Evolutionary conservation across 106 monocot genomes (phyloP), one percentile per base, ranked within the genome.

Genomic region (Posidonia australis): DNA sequence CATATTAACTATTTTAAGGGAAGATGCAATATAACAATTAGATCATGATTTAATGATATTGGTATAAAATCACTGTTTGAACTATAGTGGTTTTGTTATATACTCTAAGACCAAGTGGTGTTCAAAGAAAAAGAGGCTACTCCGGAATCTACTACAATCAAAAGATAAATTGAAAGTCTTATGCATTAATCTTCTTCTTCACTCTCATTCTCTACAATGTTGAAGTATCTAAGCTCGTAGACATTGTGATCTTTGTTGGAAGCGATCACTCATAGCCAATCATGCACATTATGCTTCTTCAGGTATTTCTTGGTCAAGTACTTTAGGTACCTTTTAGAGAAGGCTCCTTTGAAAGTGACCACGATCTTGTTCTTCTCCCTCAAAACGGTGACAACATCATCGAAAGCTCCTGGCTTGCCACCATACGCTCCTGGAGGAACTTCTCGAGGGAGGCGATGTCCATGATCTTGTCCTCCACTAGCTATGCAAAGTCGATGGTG

Each of bases 361-460:
- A 68, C 78, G 60, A 90, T 74, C 85, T 85, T 85, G 63, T 25
- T 76, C 77, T 85, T 85, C 3, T 89, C 85, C 13, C 85, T 72
- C 14, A 75, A 43, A 55, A 85, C 71, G n/a, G 77, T 72, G 60
- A 89, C 77, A 19, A 69, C 52, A 44, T 90, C 85, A 1, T 86
- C 86, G 58, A 91, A 60, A 3, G 72, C 79, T 1, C 90, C 90
- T 46, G 90, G 78, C 86, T 85, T 86, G 46, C 90, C 90, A 6
- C 85, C 86, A 90, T 83, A 28, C 90, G 77, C 63, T 90, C 90
- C 76, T 86, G 90, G 11, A 90, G 89, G 62, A 90, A 90, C 72
- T 90, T 90, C 82, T 90, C 89, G 48, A 90, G 78, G 54, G 85
- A n/a, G n/a, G n/a, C n/a, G n/a, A n/a, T n/a, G n/a, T n/a, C n/a